Base-by-base conservation (phyloP, 164 flowering plant genomes). In the Cinnamomum chago region DNA sequence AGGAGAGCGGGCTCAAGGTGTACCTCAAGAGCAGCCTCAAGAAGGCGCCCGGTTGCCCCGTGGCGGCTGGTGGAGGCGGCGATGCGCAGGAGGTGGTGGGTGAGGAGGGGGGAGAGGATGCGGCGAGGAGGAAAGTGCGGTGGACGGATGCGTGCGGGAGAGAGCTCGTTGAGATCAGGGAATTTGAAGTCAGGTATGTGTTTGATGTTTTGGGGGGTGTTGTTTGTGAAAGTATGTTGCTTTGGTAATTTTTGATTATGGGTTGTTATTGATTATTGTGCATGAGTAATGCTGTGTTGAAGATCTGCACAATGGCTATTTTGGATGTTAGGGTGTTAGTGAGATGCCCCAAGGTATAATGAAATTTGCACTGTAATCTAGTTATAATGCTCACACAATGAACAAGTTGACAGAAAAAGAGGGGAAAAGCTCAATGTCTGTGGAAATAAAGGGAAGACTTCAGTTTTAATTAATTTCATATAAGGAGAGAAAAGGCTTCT, bases 161-260 rank as follows among this genome's bases (percentile, higher is more conserved):
- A 81, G 97, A 92, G 76, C 97, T 95, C 82, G 87, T 71, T 70
- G 93, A 95, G 81, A 85, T 95, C 65, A 84, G 90, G 77, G 97
- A 92, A 84, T 92, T 92, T 73, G 97, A 91, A 80, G 87, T 84
- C 78, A 95, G 98, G 98, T 94, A 94, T 81, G 73, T 15, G 6
- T 40, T 62, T 30, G 68, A 50, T 2, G 9, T 27, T 75, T 69
- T 58, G 55, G 47, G 47, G 55, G 28, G 50, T 69, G 24, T 68
- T 55, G 64, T 25, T 50, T 69, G 30, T 13, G 52, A 67, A 55
- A 52, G 18, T 52, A 52, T 52, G 18, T 20, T 40, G 47, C 11
- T 14, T 15, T 55, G n/a, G 60, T 11, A 55, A 55, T 55, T 55
- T 14, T 55, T 40, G 2, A 40, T 30, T 30, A 30, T 40, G 10